Evolutionary conservation across 2,329 filamentous ascomycete species (phyloP).

Genomic region (Arthrobotrys musiformis): DNA sequence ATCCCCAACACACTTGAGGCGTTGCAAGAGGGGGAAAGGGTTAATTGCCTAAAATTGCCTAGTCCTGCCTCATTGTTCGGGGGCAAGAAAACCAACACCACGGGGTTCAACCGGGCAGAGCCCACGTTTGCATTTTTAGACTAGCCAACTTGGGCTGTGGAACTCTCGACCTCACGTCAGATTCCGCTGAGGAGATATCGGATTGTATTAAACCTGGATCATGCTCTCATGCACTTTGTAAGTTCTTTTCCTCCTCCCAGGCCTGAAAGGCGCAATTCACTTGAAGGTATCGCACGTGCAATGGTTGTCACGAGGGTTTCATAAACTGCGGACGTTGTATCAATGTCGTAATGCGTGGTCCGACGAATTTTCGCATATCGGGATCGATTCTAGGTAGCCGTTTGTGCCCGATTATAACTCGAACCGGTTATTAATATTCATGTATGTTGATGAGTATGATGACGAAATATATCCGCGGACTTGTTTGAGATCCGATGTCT

Average conservation of each 20-base stretch:
- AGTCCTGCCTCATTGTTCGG: background rate
- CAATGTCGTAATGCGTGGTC: constrained; percentile 11
- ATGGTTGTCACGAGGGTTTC: constrained; percentile 32
- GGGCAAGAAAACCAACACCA: too few relatives aligned
- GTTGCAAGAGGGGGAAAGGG: constrained; percentile 1
- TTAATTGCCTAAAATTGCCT: constrained; percentile 30
- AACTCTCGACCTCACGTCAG: constrained; percentile 49
- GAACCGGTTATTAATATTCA: background rate
- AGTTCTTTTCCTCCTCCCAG: constrained; percentile 9
- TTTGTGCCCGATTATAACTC: background rate
- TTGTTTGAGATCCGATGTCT: constrained; percentile 7
- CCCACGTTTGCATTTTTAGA: constrained; percentile 29
- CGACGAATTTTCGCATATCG: constrained; percentile 1
- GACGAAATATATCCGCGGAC: background rate
- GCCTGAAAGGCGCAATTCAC: constrained; percentile 22
- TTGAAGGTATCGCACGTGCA: constrained; percentile 2
- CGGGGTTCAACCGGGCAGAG: background rate
- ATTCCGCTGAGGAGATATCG: constrained; percentile 23
- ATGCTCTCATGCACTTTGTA: constrained; percentile 31
- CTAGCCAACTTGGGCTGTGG: constrained; percentile 30
- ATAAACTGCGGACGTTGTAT: background rate
- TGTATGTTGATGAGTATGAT: background rate
- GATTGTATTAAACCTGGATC: constrained; percentile 29
- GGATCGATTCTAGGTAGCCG: constrained; percentile 11
- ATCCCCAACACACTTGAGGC: constrained; percentile 21